Evolutionary conservation across 108 stramenopile species (phyloP).

Genomic region (Cyclostephanos invisitatus): DNA sequence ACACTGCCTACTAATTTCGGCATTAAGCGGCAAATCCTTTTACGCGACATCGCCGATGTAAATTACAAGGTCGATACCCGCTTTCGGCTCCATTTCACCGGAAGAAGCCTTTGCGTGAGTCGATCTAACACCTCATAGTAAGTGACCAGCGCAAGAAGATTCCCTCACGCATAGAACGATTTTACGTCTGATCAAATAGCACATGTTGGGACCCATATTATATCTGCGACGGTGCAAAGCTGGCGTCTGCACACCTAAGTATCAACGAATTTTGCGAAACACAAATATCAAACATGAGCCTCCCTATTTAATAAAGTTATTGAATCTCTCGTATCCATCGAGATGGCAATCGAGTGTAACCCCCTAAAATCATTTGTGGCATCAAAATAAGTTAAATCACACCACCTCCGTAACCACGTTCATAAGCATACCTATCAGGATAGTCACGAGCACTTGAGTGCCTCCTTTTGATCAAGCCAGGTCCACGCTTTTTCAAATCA

Average conservation of each 20-base stretch:
- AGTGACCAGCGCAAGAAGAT: neutral
- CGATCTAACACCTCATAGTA: too few relatives aligned
- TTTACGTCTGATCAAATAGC: too few relatives aligned
- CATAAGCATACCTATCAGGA: constrained; percentile 85
- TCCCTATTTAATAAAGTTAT: too few relatives aligned
- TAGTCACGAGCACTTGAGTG: constrained; percentile 77
- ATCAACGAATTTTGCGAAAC: too few relatives aligned
- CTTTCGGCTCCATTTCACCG: neutral
- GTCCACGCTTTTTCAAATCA: constrained; percentile 89
- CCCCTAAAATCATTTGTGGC: neutral
- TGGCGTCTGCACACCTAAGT: too few relatives aligned
- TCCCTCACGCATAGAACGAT: neutral
- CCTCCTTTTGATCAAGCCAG: constrained; percentile 84
- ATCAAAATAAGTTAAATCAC: constrained; percentile 62
- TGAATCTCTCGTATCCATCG: neutral
- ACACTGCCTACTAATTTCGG: too few relatives aligned
- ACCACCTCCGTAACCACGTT: constrained; percentile 91
- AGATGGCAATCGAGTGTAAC: neutral
- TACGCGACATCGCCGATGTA: too few relatives aligned
- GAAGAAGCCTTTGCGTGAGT: neutral
- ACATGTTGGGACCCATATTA: too few relatives aligned
- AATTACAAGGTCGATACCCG: neutral
- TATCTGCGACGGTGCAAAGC: too few relatives aligned
- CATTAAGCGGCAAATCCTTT: too few relatives aligned
- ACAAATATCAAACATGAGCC: too few relatives aligned